Conservation (phyloP, 306 rosid species). For the Vicia villosa region DNA sequence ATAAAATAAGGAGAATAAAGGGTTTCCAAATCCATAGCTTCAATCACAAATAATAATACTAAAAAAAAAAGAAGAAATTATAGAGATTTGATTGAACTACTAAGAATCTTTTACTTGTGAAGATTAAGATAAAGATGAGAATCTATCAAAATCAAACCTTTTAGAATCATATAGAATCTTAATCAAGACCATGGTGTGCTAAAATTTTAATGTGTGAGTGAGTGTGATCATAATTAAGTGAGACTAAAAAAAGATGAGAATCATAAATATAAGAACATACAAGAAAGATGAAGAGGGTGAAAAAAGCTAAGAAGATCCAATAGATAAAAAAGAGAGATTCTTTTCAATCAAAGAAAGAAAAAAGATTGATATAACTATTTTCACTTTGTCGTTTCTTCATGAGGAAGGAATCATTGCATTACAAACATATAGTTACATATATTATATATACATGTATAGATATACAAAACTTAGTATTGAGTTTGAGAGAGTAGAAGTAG, state of each 20-base stretch:
- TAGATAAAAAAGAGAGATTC: conserved; percentile 37
- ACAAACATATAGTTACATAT: conserved; percentile 2
- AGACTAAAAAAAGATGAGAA: conserved; percentile 31
- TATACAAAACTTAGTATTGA: conserved; percentile 24
- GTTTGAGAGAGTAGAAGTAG: conserved; percentile 8
- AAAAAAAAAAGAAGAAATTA: conserved; percentile 20
- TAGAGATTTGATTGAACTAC: conserved; percentile 34
- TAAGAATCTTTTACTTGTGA: conserved; percentile 61
- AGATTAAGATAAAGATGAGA: conserved; percentile 63
- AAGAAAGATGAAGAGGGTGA: conserved; percentile 39
- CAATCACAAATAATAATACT: conserved; percentile 15
- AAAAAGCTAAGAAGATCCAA: conserved; percentile 43
- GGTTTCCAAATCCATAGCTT: conserved; percentile 66
- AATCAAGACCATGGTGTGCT: conserved; percentile 38
- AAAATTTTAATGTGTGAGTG: conserved; percentile 27
- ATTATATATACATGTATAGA: neutral
- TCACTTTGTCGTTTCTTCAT: conserved; percentile 59
- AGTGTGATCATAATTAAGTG: conserved; percentile 28
- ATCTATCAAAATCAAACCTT: conserved; percentile 67
- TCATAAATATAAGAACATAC: conserved; percentile 7
- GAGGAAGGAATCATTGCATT: conserved; percentile 49
- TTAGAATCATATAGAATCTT: conserved; percentile 79
- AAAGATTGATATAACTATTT: conserved; percentile 50
- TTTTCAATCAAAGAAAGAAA: conserved; percentile 26
- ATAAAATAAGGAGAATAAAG: conserved; percentile 48